A percentile compares a stretch with the other conserved stretches of the same genome.
These are phyloP conservation scores for Xerocomellus intermedius DNA, from an alignment of 768 basidiomycete species.

Conservation along the genomic window DNA sequence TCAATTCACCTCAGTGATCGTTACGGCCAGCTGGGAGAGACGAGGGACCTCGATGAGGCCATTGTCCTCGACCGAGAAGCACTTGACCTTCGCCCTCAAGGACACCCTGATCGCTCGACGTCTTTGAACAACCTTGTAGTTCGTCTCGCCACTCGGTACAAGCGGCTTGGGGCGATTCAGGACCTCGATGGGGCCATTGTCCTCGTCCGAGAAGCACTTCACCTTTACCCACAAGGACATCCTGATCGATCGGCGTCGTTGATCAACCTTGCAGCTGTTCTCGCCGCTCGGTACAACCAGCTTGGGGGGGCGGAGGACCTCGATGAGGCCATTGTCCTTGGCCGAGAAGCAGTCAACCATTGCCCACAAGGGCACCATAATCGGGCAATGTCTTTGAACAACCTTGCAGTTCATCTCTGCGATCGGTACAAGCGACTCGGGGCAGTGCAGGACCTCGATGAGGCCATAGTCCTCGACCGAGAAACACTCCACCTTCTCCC, in stretches of 20 bases:
- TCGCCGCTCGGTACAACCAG: not conserved
- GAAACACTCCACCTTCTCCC: not conserved
- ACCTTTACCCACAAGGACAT: not conserved
- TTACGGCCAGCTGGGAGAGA: no score
- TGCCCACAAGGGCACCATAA: not conserved
- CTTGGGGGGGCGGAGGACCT: not conserved
- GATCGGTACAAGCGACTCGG: not conserved
- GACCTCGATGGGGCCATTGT: not conserved
- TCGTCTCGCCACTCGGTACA: not conserved
- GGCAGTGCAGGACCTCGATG: not conserved
- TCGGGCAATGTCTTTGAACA: not conserved
- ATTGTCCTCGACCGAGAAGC: not conserved
- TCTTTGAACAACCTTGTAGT: not conserved
- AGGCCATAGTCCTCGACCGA: not conserved
- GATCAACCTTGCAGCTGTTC: not conserved
- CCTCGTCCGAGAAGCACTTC: not conserved
- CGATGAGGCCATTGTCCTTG: not conserved
- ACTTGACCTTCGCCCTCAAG: not conserved
- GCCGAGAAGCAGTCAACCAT: not conserved
- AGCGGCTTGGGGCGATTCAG: not conserved
- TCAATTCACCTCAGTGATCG: no score
- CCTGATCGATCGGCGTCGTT: not conserved
- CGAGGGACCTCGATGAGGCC: not conserved
- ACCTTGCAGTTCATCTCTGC: not conserved
- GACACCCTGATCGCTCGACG: not conserved